Base-by-base conservation (phyloP, 306 rosid genomes). In the Acmispon strigosus region DNA sequence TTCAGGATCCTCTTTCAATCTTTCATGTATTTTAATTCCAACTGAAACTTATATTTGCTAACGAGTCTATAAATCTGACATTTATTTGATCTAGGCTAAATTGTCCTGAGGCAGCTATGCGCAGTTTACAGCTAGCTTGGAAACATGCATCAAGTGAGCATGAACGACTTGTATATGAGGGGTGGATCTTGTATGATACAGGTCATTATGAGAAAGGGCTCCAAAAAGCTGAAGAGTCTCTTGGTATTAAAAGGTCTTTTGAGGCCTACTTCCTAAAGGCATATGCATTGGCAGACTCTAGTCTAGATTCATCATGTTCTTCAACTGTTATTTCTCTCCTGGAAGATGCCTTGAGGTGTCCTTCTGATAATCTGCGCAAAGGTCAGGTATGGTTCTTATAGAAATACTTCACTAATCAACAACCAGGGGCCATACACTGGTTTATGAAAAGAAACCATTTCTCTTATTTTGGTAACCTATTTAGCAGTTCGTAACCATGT, bases 261-360 rank as follows among this genome's bases (percentile, higher is more conserved):
- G 98, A 92, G 83, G 95, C 98, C 27, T 92, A 83, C 84, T 89
- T 92, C 81, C 83, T 92, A 27, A 92, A 92, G 84, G 98, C 98
- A 15, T 92, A 92, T 80, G 98, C 95, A 44, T 81, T 92, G 76
- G 96, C 98, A 2, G 96, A 92, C 81, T 92, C 98, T 44, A 88
- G 88, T 78, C 84, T 76, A 56, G 88, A 88, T 74, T 82, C 90
- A 11, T 84, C 90, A 16, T 83, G 86, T 80, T 89, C 95, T 60
- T 86, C 95, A 18, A 81, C 86, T 69, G 98, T 92, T 56, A 77
- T 89, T 74, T 86, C 95, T 34, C 96, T 89, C 32, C 86, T 92
- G 7, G 95, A 92, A 83, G 96, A 89, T 76, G 98, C 98, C 44
- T 77, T 92, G 76, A 89, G 78, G 82, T 92, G 98, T 83, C 98